These are phyloP conservation scores for Parastagonospora avenae DNA, from an alignment of 2,329 filamentous ascomycete genomes.

Conservation along the genomic window DNA sequence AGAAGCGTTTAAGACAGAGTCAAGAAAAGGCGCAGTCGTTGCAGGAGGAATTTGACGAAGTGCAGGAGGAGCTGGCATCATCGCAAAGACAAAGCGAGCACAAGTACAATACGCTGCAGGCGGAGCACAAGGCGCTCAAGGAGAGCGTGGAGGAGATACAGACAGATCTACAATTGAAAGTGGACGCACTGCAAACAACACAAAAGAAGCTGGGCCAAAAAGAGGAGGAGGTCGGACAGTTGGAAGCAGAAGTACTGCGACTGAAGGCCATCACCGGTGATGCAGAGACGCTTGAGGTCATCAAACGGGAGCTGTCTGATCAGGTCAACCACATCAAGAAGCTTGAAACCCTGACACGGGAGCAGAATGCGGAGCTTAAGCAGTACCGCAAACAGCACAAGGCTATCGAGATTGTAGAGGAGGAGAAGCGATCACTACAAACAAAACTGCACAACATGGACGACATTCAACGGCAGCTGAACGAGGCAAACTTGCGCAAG, in stretches of 20 bases:
- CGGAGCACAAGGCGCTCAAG: conserved; percentile 63
- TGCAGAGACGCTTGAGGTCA: conserved; percentile 80
- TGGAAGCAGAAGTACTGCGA: conserved; percentile 83
- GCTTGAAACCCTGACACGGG: conserved; percentile 79
- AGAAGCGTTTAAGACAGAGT: conserved; percentile 59
- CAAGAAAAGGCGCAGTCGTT: conserved; percentile 75
- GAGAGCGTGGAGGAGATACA: conserved; percentile 64
- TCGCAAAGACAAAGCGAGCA: conserved; percentile 69
- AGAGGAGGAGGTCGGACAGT: conserved; percentile 70
- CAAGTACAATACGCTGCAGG: conserved; percentile 64
- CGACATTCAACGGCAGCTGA: conserved; percentile 74
- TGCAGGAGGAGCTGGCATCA: conserved; percentile 73
- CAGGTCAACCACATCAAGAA: conserved; percentile 90
- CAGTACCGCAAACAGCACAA: conserved; percentile 81
- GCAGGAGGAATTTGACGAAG: conserved; percentile 84
- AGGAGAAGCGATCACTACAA: conserved; percentile 87
- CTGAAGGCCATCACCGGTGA: conserved; percentile 88
- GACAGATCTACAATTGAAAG: conserved; percentile 62
- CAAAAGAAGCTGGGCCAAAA: conserved; percentile 72
- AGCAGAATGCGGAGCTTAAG: conserved; percentile 79
- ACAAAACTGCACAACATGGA: conserved; percentile 77
- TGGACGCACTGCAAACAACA: conserved; percentile 61
- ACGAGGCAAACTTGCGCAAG: conserved; percentile 79
- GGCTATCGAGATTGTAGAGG: conserved; percentile 91
- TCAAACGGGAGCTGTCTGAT: conserved; percentile 86